Evolutionary conservation across 2,329 filamentous ascomycete species (phyloP).

Genomic region (Cercospora sp.): DNA sequence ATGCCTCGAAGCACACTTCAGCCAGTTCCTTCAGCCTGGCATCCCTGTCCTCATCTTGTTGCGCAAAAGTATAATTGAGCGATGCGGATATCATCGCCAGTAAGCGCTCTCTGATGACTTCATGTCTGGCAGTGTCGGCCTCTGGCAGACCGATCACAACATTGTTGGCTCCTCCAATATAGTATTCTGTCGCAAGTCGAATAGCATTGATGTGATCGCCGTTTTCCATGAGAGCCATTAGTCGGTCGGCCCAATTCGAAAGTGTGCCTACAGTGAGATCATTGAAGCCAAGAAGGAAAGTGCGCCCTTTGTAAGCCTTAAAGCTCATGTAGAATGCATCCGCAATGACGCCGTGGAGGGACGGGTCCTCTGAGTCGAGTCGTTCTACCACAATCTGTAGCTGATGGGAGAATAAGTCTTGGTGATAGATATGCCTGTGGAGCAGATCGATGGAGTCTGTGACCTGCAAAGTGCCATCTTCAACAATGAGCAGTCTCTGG

Average conservation of each 20-base stretch:
- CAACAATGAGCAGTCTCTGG: constrained; percentile 86
- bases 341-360: constrained; percentile 92
- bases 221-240: constrained; percentile 91
- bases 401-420: constrained; percentile 85
- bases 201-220: constrained; percentile 96
- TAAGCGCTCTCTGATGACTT: constrained; percentile 82
- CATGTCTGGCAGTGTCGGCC: constrained; percentile 71
- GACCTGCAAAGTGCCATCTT: constrained; percentile 84
- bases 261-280: constrained; percentile 87
- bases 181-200: constrained; percentile 86
- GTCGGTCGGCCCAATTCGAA: constrained; percentile 94
- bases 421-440: constrained; percentile 88
- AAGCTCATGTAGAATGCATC: constrained; percentile 99
- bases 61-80: constrained; percentile 79
- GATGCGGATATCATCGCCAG: constrained; percentile 93
- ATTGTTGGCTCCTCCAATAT: constrained; percentile 86
- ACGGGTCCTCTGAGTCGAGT: constrained; percentile 79
- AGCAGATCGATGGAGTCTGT: constrained; percentile 93
- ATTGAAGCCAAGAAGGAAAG: constrained; percentile 92
- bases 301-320: constrained; percentile 86
- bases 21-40: constrained; percentile 75
- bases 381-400: constrained; percentile 82
- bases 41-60: constrained; percentile 53
- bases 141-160: constrained; percentile 91
- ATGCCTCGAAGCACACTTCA: constrained; percentile 79